phyloP scores from a whole-genome alignment of 1,139 yeast species.

The Taphrina betulina region DNA sequence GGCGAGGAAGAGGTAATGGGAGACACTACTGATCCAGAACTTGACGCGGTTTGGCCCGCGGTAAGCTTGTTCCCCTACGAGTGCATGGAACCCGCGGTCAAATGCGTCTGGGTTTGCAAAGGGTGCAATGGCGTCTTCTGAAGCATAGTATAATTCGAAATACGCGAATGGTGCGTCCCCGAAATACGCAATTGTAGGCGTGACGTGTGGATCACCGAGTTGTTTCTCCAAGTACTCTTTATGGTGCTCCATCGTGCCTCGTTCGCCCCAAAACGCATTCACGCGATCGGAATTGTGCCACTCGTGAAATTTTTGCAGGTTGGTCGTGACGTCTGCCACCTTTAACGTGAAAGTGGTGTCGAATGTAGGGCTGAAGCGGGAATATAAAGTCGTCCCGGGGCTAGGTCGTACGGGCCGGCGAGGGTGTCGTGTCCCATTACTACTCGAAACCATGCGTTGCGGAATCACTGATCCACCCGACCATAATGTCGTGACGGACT shows the following conservation, averaged over 20 bases:
- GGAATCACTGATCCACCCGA: background rate
- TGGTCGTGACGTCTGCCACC: slow-evolving; percentile 13
- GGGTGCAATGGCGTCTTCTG: slow-evolving; percentile 39
- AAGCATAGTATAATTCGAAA: slow-evolving; percentile 39
- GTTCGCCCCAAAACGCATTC: slow-evolving; percentile 39
- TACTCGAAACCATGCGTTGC: background rate
- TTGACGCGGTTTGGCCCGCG: slow-evolving; percentile 40
- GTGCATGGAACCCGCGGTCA: slow-evolving; percentile 40
- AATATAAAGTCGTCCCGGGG: background rate
- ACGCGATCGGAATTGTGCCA: slow-evolving; percentile 41
- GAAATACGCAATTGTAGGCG: slow-evolving; percentile 38
- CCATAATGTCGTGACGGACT: background rate
- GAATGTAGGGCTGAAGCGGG: slow-evolving; percentile 37
- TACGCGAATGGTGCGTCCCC: slow-evolving; percentile 38
- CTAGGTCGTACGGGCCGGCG: background rate
- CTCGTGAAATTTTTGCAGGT: slow-evolving; percentile 32
- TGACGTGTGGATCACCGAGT: slow-evolving; percentile 37
- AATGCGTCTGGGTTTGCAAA: slow-evolving; percentile 34
- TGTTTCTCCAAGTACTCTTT: slow-evolving; percentile 34
- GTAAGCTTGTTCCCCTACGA: slow-evolving; percentile 39
- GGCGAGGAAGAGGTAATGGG: slow-evolving; percentile 39
- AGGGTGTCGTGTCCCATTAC: slow-evolving; percentile 1
- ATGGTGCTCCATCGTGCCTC: slow-evolving; percentile 36
- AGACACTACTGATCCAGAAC: slow-evolving; percentile 39
- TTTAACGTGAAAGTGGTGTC: slow-evolving; percentile 32